A percentile compares a stretch with the other conserved stretches of the same genome.
Conservation (phyloP, 2,329 filamentous ascomycete species). For the Sporothrix globosa region DNA sequence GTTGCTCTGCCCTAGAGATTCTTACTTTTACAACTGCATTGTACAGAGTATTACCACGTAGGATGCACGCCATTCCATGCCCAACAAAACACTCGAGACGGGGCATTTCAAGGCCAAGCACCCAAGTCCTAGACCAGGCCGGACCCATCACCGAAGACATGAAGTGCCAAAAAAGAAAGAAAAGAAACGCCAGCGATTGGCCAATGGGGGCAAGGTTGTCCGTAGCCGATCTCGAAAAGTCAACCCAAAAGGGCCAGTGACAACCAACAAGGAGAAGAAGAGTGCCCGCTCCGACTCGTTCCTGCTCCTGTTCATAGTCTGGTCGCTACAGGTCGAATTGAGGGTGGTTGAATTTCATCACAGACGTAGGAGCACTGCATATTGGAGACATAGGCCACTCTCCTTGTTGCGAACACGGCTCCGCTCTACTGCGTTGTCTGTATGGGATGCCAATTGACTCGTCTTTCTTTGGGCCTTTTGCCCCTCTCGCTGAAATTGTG, state of each 20-base stretch:
- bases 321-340: background rate
- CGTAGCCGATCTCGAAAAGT: background rate
- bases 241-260: background rate
- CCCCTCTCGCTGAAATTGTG: background rate
- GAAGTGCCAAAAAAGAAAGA: background rate
- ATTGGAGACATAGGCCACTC: too few species aligned
- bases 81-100: constrained; percentile 6
- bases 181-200: constrained; percentile 6
- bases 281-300: too few species aligned
- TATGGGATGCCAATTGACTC: background rate
- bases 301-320: too few species aligned
- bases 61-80: background rate
- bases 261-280: too few species aligned
- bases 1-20: too few species aligned
- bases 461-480: background rate
- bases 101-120: too few species aligned
- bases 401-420: too few species aligned
- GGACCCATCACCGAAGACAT: background rate
- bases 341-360: too few species aligned
- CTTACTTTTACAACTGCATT: too few species aligned
- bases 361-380: too few species aligned
- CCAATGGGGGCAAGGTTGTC: constrained; percentile 17
- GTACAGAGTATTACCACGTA: too few species aligned
- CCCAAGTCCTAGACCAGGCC: constrained; percentile 2
- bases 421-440: too few species aligned